phyloP scores from a whole-genome alignment of 2,329 filamentous ascomycete species.

The Botrytis fabae region DNA sequence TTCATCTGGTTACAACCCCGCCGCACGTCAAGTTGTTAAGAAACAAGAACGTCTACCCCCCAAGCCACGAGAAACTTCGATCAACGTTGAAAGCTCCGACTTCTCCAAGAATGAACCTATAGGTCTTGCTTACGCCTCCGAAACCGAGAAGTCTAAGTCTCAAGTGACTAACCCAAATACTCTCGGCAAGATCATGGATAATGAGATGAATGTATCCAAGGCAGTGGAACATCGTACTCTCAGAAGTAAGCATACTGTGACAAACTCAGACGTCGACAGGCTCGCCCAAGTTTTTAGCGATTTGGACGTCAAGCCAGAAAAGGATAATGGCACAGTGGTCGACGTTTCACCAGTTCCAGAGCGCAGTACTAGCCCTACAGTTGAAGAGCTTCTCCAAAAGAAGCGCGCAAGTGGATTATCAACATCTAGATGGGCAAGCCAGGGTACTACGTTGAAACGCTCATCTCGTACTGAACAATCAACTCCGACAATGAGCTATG shows the following conservation, averaged over 20 bases:
- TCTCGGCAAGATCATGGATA: neutral
- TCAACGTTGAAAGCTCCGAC: neutral
- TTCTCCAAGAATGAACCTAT: neutral
- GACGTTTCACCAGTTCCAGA: neutral
- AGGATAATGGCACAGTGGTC: neutral
- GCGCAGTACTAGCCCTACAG: conserved; percentile 8
- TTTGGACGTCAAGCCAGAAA: conserved; percentile 5
- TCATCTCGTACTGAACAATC: neutral
- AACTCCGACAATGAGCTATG: neutral
- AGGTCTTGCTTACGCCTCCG: neutral
- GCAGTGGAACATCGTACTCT: neutral
- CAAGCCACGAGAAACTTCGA: neutral
- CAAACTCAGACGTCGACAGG: neutral
- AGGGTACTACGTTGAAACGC: neutral
- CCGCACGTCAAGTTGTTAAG: neutral
- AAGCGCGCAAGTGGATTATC: conserved; percentile 7
- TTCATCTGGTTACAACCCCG: neutral
- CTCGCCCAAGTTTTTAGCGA: neutral
- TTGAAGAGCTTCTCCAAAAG: conserved; percentile 17
- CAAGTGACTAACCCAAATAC: neutral
- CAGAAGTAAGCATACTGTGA: neutral
- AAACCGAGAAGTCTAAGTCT: neutral
- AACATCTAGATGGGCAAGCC: conserved; percentile 20
- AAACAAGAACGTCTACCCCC: neutral
- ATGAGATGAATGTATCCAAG: neutral